Percentiles rank a stretch among this genome's conserved stretches.
Conservation (phyloP, 139 green algal species). For the Chlorella vulgaris region DNA sequence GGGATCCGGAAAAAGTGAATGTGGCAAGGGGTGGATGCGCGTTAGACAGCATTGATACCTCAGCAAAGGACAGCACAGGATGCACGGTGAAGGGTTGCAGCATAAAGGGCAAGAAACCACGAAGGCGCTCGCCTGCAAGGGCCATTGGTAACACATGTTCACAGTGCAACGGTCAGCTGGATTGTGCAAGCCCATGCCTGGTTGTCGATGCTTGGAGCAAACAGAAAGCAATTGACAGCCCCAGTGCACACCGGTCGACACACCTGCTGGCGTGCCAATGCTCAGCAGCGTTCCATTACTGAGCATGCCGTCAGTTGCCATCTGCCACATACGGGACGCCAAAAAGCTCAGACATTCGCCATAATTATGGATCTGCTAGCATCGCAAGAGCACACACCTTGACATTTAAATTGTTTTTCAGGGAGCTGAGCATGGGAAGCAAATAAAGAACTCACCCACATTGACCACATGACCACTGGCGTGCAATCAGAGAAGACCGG, state of each 20-base stretch:
- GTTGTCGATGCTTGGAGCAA: neutral
- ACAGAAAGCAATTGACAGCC: constrained; percentile 37
- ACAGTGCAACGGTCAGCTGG: neutral
- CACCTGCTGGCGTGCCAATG: constrained; percentile 65
- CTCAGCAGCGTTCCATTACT: constrained; percentile 69
- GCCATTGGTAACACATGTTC: neutral
- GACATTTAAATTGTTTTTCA: too few species aligned
- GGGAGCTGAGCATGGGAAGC: too few species aligned
- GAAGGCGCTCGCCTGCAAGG: neutral
- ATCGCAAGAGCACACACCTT: too few species aligned
- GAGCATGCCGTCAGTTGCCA: neutral
- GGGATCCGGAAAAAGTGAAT: neutral
- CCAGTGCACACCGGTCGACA: constrained; percentile 79
- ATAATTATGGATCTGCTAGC: too few species aligned
- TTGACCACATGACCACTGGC: too few species aligned
- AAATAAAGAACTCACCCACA: too few species aligned
- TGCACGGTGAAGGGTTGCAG: neutral
- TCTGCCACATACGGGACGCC: too few species aligned
- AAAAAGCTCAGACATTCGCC: too few species aligned
- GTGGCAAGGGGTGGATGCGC: neutral
- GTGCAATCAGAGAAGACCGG: too few species aligned
- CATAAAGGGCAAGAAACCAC: neutral
- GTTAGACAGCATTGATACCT: neutral
- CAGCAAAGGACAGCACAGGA: neutral
- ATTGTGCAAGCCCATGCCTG: neutral